A percentile compares a stretch with the other conserved stretches of the same genome.
Evolutionary conservation across 345 rosid genomes (phyloP).

Genomic region (Clarkia xantiana): DNA sequence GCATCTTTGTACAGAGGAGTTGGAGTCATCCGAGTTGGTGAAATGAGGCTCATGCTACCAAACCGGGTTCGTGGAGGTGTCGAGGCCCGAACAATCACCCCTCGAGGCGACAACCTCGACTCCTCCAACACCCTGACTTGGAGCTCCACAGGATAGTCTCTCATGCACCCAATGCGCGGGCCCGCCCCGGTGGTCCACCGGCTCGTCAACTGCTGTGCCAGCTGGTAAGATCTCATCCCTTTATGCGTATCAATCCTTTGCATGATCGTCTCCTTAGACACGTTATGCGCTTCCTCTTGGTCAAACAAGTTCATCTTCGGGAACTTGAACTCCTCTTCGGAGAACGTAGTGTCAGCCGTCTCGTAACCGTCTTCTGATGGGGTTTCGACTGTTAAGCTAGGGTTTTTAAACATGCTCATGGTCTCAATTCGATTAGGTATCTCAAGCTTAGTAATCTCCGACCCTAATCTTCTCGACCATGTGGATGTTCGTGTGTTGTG

Average conservation of each 20-base stretch:
- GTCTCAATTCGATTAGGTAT: constrained; percentile 17
- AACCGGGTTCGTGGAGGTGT: constrained; percentile 1
- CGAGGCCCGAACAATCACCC: constrained; percentile 10
- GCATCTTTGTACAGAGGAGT: constrained; percentile 10
- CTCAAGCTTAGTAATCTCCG: constrained; percentile 27
- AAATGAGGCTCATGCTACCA: constrained; percentile 9
- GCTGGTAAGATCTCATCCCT: constrained; percentile 51
- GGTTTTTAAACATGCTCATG: constrained; percentile 11
- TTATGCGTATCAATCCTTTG: constrained; percentile 67
- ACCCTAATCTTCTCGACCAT: constrained; percentile 14
- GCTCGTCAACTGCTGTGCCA: constrained; percentile 59
- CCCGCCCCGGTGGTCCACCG: constrained; percentile 94
- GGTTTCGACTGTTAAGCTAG: not conserved
- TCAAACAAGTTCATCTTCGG: constrained; percentile 48
- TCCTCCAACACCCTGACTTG: constrained; percentile 55
- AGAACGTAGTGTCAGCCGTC: constrained; percentile 53
- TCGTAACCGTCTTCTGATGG: constrained; percentile 51
- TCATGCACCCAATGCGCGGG: constrained; percentile 88
- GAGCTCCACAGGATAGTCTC: constrained; percentile 84
- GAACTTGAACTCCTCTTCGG: constrained; percentile 60
- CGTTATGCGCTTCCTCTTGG: constrained; percentile 39
- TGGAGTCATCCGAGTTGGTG: constrained; percentile 3
- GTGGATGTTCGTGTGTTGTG: constrained; percentile 5
- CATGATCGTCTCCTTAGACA: constrained; percentile 64
- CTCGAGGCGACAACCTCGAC: constrained; percentile 59